Evolutionary conservation across 305 asterid genomes (phyloP).

Genomic region (Coffea humblotiana): DNA sequence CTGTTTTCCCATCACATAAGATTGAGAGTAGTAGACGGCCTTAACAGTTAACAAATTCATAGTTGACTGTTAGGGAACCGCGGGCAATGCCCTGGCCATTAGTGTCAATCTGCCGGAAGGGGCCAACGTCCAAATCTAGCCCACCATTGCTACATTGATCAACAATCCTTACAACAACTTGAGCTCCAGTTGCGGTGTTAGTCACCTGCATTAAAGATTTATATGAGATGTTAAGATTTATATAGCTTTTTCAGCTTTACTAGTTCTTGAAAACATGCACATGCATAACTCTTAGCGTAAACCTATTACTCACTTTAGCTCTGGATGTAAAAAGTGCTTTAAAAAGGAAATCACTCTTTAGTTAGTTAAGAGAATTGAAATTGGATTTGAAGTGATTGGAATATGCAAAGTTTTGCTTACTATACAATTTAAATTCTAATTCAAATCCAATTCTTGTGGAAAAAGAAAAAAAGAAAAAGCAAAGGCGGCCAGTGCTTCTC

Average conservation of each 20-base stretch:
- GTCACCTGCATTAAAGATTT: constrained; percentile 26
- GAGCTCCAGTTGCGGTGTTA: constrained; percentile 28
- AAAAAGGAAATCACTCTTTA: no score
- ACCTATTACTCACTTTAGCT: no score
- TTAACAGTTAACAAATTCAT: constrained; percentile 29
- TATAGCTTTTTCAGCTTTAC: no score
- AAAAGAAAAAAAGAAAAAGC: no score
- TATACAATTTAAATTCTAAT: no score
- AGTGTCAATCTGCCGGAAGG: constrained; percentile 27
- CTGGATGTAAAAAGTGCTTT: no score
- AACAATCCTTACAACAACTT: constrained; percentile 32
- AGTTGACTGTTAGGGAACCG: constrained; percentile 34
- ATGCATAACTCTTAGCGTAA: no score
- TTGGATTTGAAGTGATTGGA: not conserved
- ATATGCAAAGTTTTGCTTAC: no score
- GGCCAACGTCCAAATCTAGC: constrained; percentile 33
- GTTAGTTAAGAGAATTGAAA: no score
- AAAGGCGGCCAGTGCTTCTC: no score
- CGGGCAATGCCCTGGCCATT: constrained; percentile 22
- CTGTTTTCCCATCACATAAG: not conserved
- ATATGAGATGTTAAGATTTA: not conserved
- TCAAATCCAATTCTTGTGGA: no score
- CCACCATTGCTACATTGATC: constrained; percentile 40
- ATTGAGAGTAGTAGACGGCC: not conserved
- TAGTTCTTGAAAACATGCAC: not conserved